phyloP scores from a whole-genome alignment of 345 rosid genomes.

The Xanthoceras sorbifolium region DNA sequence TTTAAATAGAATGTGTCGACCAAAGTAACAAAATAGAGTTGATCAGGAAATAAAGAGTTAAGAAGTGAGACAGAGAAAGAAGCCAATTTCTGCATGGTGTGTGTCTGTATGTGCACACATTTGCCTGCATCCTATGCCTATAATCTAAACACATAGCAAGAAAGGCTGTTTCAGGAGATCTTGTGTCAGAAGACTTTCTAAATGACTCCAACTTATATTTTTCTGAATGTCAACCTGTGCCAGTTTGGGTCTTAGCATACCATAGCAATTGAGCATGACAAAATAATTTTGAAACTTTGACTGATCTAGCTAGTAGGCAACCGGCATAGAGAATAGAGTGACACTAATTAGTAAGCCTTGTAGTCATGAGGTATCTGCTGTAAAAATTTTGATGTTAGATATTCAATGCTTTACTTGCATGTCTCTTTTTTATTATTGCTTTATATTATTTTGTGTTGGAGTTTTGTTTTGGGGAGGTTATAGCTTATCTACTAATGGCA shows the following conservation, averaged over 20 bases:
- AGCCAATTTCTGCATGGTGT: not conserved
- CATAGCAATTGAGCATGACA: not conserved
- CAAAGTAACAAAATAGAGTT: not conserved
- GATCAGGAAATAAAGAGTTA: not conserved
- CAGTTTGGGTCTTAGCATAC: not conserved
- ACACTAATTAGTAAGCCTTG: not conserved
- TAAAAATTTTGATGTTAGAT: too few relatives aligned
- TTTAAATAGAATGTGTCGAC: not conserved
- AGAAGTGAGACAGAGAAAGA: not conserved
- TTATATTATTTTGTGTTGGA: not conserved
- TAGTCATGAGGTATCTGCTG: not conserved
- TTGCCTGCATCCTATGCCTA: not conserved
- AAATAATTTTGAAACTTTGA: not conserved
- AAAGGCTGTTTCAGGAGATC: not conserved
- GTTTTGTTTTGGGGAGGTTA: not conserved
- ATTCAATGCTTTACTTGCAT: too few relatives aligned
- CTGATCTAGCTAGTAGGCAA: not conserved
- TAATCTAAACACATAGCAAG: not conserved
- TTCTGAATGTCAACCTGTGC: not conserved
- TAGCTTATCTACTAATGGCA: not conserved
- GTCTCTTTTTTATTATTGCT: too few relatives aligned
- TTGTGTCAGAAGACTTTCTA: not conserved
- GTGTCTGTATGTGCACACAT: not conserved
- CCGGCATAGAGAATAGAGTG: not conserved
- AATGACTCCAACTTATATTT: not conserved